These are phyloP conservation scores for Colletotrichum cuscutae DNA, from an alignment of 2,329 filamentous ascomycete species.

Conservation along the genomic window DNA sequence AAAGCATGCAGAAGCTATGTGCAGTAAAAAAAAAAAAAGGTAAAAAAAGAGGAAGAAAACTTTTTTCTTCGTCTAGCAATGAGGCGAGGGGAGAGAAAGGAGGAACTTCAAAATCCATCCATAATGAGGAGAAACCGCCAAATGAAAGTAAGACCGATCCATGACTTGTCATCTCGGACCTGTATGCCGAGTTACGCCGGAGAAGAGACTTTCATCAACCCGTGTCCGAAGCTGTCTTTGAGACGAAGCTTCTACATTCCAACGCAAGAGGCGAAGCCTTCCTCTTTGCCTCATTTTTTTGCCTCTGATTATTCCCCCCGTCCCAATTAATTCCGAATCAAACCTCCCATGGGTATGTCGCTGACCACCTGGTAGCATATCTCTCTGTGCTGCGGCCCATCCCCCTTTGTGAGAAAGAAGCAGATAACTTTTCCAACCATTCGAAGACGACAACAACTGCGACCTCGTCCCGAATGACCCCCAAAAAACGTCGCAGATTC, in stretches of 20 bases:
- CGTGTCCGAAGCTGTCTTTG: neutral
- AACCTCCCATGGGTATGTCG: neutral
- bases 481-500: conserved; percentile 21
- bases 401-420: conserved; percentile 16
- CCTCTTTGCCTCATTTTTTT: neutral
- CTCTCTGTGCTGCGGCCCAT: neutral
- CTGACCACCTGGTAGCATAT: neutral
- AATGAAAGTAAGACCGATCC: neutral
- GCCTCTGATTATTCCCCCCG: conserved; percentile 9
- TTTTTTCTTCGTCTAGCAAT: conserved; percentile 35
- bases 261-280: neutral
- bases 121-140: neutral
- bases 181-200: conserved; percentile 22
- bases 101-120: neutral
- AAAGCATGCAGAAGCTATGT: conserved; percentile 34
- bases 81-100: conserved; percentile 10
- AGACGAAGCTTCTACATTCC: neutral
- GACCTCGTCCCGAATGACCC: neutral
- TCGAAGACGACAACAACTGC: conserved; percentile 6
- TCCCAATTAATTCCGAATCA: conserved; percentile 14
- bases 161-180: conserved; percentile 2
- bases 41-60: conserved; percentile 14
- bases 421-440: conserved; percentile 33
- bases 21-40: conserved; percentile 2
- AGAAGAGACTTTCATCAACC: conserved; percentile 23